Base-by-base conservation (phyloP, 73 alveolate genomes). In the Uronychia binucleata region DNA sequence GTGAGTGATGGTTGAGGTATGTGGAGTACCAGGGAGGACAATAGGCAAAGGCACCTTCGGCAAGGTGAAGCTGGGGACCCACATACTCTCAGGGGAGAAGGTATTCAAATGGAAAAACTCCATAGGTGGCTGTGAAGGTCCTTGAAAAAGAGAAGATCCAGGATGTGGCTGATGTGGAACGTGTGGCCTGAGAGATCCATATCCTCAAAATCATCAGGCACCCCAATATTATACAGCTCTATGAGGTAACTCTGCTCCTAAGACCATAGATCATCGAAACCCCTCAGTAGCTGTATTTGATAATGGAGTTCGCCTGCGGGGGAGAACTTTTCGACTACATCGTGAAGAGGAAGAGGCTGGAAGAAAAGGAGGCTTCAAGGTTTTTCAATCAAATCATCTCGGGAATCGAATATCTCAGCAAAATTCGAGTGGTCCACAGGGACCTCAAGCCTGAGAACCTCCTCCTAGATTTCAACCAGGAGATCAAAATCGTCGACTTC, bases 241-340 rank as follows among this genome's bases (percentile, higher is more conserved):
- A 67, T 67, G 30, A 57, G 77, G 91, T 94, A 77, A 90, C 31
- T 14, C 8, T 11, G 8, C 31, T 8, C 8, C 8, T 74, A 26
- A n/a, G n/a, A n/a, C n/a, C 31, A 59, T 67, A 27, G 30, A 8
- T 77, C 34, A 88, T 95, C 31, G 97, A 95, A 93, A 94, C 93
- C 74, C 82, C 80, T 26, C 87, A 93, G 26, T 85, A 96, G 34
- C 93, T 94, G 59, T 96, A 33, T 75, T 82, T 94, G 87, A 91
- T 94, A 30, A 94, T 95, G 98, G 99, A 95, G 57, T 92, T 76
- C 84, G 92, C 97, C 74, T 92, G 89, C 33, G 46, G 94, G 33
- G 96, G 96, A 33, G 98, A 95, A 93, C 94, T 95, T 57, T 95
- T 95, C 77, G 98, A 95, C 80, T 94, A 95, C 93, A 95, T 95